Evolutionary conservation across 257 asterid genomes (phyloP), one percentile per base, ranked within the genome.

Genomic region (Solanum dulcamara): DNA sequence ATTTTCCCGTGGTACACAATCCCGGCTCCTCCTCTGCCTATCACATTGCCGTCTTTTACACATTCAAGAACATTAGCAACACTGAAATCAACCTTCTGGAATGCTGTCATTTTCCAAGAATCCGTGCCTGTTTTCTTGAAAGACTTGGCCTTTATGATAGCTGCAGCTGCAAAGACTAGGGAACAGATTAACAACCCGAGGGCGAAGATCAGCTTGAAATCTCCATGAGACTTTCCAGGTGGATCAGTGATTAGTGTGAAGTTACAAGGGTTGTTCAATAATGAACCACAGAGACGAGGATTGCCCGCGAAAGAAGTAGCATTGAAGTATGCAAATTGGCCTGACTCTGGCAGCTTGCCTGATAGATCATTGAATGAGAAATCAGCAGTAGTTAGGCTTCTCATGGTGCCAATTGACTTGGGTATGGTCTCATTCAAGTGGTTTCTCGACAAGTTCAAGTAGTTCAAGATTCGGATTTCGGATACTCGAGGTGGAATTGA

Each of bases 21-120:
- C 80, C 99, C 99, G 0, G 96, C 98, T 22, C 99, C 99, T 46
- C 99, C 99, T 53, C 95, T 79, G 62, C 99, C 99, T n/a, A 96
- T 93, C 81, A 94, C 95, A 13, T 95, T 96, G 7, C 99, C 98
- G 6, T 96, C 99, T 85, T 95, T 95, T 20, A 94, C 93, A 66
- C 98, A 93, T 85, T 96, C 99, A 30, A 93, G 90, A 62, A 96
- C 92, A 17, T 96, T 97, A 0, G 93, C 83, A 7, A 92, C 97
- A 0, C 93, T 64, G 91, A 96, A 96, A 4, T 92, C 97, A 59
- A 95, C 89, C 88, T 92, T 93, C 71, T 91, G 98, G 87, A 96
- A 96, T n/a, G 96, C 88, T 4, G 98, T 96, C 98, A 95, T 93
- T 53, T 91, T 93, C 98, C 98, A 96, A 2, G 98, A 85, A 6